Percentiles rank a stretch among this genome's conserved stretches.
phyloP scores from a whole-genome alignment of 805 yeast species.

The Metschnikowia picachoensis region DNA sequence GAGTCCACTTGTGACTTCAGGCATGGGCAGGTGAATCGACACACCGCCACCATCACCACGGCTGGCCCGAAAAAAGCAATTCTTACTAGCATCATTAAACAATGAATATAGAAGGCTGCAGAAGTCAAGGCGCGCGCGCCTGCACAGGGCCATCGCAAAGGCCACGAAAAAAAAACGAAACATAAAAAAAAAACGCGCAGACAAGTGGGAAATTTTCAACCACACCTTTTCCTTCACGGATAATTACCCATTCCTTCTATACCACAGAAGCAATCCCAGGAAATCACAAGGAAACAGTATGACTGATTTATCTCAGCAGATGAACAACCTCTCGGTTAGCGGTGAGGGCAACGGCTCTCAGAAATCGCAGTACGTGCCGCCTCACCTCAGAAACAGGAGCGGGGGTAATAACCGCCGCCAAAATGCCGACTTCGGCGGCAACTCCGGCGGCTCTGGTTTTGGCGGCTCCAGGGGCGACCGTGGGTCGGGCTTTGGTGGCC shows the following conservation, averaged over 20 bases:
- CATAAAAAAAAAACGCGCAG: slow-evolving; percentile 1
- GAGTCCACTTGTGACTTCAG: too few species aligned
- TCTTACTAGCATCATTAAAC: too few species aligned
- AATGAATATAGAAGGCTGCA: too few species aligned
- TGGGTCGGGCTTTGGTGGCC: slow-evolving; percentile 20
- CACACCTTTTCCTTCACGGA: slow-evolving; percentile 5
- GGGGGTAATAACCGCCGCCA: slow-evolving; percentile 30
- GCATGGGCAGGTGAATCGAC: too few species aligned
- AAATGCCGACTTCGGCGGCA: slow-evolving; percentile 22
- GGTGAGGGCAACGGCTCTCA: slow-evolving; percentile 27
- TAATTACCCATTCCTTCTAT: background rate
- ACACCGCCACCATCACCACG: too few species aligned
- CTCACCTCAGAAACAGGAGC: slow-evolving; percentile 33
- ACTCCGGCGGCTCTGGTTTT: slow-evolving; percentile 10
- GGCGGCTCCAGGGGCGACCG: slow-evolving; percentile 4
- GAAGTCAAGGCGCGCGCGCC: background rate
- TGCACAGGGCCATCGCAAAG: slow-evolving; percentile 1
- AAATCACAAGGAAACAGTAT: slow-evolving; percentile 28
- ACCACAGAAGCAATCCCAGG: background rate
- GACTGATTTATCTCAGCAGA: slow-evolving; percentile 57
- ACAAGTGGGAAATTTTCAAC: slow-evolving; percentile 2
- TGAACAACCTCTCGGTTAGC: slow-evolving; percentile 53
- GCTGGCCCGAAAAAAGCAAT: too few species aligned
- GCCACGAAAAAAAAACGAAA: slow-evolving; percentile 1
- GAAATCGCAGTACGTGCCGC: slow-evolving; percentile 26